phyloP scores from a whole-genome alignment of 441 rosid genomes.

The Raphanus hybrid region DNA sequence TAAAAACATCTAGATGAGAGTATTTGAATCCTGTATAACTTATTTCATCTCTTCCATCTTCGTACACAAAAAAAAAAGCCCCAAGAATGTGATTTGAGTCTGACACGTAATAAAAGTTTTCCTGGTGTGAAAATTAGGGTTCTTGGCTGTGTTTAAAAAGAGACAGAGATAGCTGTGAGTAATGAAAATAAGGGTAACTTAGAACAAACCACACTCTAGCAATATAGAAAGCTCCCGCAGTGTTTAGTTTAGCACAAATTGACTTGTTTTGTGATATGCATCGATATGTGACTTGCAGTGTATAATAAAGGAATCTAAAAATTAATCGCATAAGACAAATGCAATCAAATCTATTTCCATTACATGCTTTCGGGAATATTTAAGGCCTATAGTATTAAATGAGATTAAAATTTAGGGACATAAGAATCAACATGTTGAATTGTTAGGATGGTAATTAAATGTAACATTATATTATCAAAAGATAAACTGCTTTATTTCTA shows the following conservation, averaged over 20 bases:
- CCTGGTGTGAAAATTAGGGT: too few relatives aligned
- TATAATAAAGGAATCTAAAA: not conserved
- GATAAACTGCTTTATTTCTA: too few relatives aligned
- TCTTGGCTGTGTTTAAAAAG: too few relatives aligned
- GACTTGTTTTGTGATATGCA: not conserved
- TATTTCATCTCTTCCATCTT: not conserved
- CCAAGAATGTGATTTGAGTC: not conserved
- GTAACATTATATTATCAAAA: too few relatives aligned
- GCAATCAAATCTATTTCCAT: not conserved
- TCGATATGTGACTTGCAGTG: not conserved
- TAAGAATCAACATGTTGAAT: not conserved
- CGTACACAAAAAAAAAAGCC: not conserved
- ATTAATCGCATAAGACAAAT: not conserved
- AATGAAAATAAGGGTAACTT: not conserved
- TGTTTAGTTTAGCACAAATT: not conserved
- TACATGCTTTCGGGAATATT: not conserved
- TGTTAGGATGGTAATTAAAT: not conserved
- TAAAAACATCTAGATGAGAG: not conserved
- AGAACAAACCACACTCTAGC: not conserved
- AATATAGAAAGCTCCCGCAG: not conserved
- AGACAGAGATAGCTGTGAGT: not conserved
- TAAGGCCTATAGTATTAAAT: not conserved
- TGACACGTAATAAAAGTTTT: too few relatives aligned
- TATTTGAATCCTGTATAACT: not conserved
- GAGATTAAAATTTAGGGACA: not conserved